phyloP scores from a whole-genome alignment of 2,329 filamentous ascomycete genomes.

The Boeremia lycopersici region DNA sequence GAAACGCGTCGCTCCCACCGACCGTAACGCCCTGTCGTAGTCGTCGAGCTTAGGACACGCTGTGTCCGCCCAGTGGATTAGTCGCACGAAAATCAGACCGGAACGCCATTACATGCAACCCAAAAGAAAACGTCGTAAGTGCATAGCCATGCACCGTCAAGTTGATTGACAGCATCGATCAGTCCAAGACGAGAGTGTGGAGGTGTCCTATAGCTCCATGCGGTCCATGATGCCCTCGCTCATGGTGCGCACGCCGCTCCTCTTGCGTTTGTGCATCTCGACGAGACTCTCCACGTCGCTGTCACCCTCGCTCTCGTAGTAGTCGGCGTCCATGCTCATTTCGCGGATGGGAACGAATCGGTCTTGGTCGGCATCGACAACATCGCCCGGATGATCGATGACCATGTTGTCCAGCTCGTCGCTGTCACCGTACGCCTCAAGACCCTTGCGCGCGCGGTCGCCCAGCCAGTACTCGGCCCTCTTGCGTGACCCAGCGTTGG shows the following conservation, averaged over 20 bases:
- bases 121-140: slow-evolving; percentile 4
- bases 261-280: slow-evolving; percentile 45
- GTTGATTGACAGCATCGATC: slow-evolving; percentile 11
- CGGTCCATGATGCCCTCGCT: slow-evolving; percentile 60
- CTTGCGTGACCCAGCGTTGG: slow-evolving; percentile 70
- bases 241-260: slow-evolving; percentile 57
- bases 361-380: slow-evolving; percentile 48
- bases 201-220: slow-evolving; percentile 55
- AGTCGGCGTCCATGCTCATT: slow-evolving; percentile 39
- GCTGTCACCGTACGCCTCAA: slow-evolving; percentile 51
- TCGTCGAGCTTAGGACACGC: slow-evolving; percentile 16
- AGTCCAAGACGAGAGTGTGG: background rate
- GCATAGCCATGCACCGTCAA: slow-evolving; percentile 12
- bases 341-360: slow-evolving; percentile 41
- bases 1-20: slow-evolving; percentile 20
- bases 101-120: slow-evolving; percentile 13
- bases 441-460: slow-evolving; percentile 59
- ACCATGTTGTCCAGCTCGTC: slow-evolving; percentile 53
- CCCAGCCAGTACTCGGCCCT: slow-evolving; percentile 89
- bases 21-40: slow-evolving; percentile 22
- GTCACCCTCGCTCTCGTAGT: slow-evolving; percentile 39
- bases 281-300: slow-evolving; percentile 43
- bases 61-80: slow-evolving; percentile 13
- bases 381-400: slow-evolving; percentile 46
- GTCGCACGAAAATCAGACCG: background rate